phyloP scores from a whole-genome alignment of 305 asterid species.

The Fraxinus floribunda region DNA sequence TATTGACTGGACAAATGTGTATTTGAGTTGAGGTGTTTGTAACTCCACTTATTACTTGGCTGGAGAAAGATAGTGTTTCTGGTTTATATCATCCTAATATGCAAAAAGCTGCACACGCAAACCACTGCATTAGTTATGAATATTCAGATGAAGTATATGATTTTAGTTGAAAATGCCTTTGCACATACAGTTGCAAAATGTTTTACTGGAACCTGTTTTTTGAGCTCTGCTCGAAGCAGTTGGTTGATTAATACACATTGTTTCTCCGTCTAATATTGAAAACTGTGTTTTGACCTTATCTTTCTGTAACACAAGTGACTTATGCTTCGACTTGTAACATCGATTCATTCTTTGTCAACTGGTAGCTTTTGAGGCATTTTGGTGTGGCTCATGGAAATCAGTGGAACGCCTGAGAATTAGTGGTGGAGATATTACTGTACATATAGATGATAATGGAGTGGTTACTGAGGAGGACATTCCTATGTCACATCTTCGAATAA shows the following conservation, averaged over 20 bases:
- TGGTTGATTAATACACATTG: neutral
- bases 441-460: conserved; percentile 42
- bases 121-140: neutral
- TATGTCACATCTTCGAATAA: conserved; percentile 61
- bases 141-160: neutral
- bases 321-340: conserved; percentile 10
- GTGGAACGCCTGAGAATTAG: conserved; percentile 61
- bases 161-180: neutral
- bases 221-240: neutral
- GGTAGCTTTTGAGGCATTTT: conserved; percentile 82
- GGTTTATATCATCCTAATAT: neutral
- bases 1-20: neutral
- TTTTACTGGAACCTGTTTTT: neutral
- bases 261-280: neutral
- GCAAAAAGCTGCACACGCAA: neutral
- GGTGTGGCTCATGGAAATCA: conserved; percentile 67
- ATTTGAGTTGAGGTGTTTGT: neutral
- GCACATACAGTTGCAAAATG: neutral
- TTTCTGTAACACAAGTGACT: neutral
- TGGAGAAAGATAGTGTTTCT: neutral
- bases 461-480: conserved; percentile 55
- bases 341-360: conserved; percentile 21
- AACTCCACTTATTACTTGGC: neutral
- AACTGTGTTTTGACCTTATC: neutral
- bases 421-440: conserved; percentile 46